These are phyloP conservation scores for Ceratocystiopsis minuta DNA, from an alignment of 2,329 filamentous ascomycete species.

Conservation along the genomic window DNA sequence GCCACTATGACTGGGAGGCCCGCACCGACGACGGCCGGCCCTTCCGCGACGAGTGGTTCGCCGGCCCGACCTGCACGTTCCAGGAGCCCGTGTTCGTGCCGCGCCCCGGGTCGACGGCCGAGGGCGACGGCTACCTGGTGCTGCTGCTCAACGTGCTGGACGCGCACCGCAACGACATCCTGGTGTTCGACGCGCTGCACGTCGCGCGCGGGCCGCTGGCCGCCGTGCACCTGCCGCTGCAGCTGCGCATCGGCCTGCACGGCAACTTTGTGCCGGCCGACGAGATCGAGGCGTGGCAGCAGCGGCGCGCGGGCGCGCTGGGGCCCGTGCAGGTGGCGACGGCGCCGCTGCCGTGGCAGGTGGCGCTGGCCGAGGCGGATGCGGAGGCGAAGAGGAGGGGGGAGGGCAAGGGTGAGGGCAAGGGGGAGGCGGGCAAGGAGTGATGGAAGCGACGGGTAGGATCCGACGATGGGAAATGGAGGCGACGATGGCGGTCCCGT, in stretches of 20 bases:
- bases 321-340: constrained; percentile 20
- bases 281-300: constrained; percentile 25
- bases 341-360: constrained; percentile 22
- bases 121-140: constrained; percentile 33
- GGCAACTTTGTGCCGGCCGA: constrained; percentile 24
- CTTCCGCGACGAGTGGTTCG: constrained; percentile 23
- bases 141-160: constrained; percentile 28
- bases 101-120: constrained; percentile 17
- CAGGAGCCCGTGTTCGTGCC: constrained; percentile 38
- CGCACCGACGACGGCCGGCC: constrained; percentile 19
- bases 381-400: not conserved
- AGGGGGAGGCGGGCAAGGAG: too few relatives aligned
- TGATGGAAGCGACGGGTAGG: too few relatives aligned
- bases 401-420: not conserved
- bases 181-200: constrained; percentile 24
- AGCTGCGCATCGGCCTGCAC: constrained; percentile 23
- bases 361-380: not conserved
- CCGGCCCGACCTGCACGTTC: constrained; percentile 26
- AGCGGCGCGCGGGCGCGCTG: constrained; percentile 20
- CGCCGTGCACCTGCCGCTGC: constrained; percentile 22
- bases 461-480: too few relatives aligned
- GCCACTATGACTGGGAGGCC: constrained; percentile 24
- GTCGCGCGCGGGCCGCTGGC: constrained; percentile 21
- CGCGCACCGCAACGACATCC: constrained; percentile 23
- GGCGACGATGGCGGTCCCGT: too few relatives aligned